Base-by-base conservation (phyloP, 768 basidiomycete species). In the Pholiota molesta region DNA sequence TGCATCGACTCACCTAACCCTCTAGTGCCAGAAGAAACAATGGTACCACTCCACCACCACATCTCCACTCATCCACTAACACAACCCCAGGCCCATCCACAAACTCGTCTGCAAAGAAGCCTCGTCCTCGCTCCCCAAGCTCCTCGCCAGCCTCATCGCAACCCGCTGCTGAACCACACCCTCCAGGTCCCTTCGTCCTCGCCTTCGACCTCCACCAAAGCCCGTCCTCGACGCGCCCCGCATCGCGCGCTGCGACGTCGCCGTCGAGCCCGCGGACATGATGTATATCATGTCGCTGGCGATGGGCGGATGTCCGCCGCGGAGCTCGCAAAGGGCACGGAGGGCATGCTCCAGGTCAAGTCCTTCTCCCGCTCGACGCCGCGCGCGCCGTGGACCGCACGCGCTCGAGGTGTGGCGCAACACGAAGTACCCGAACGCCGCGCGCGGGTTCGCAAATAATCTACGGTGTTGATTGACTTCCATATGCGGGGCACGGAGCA, bases 301-400 rank as follows among this genome's bases (percentile, higher is more conserved):
- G 10, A 13, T 23, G 10, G 55, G 39, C 1, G 10, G 10, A 19
- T 52, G 31, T 51, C 47, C 7, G 26, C 47, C 8, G 28, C 33
- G 1, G 55, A 62, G 21, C 45, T 57, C 16, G 55, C 47, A 17
- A n/a, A 28, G 9, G 61, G 61, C n/a, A 52, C 51, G n/a, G 35
- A 62, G 35, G 61, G 61, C 19, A 56, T 62, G 47, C 39, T 62
- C n/a, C 55, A 62, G 16, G 14, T 62, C n/a, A 53, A 62, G 35
- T 17, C 55, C 2, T 40, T 52, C 39, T 49, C 5, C 33, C 35
- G 4, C 23, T 57, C 14, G 14, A 47, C 47, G 7, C 51, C 2
- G 35, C 19, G 13, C 4, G 5, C 7, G 19, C 19, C 3, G 17
- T 35, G 9, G 33, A 28, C 42, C 6, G 31, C 5, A 42, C 33